These are phyloP conservation scores for Pseudopyrenochaeta lycopersici DNA, from an alignment of 2,329 filamentous ascomycete genomes.

Conservation along the genomic window DNA sequence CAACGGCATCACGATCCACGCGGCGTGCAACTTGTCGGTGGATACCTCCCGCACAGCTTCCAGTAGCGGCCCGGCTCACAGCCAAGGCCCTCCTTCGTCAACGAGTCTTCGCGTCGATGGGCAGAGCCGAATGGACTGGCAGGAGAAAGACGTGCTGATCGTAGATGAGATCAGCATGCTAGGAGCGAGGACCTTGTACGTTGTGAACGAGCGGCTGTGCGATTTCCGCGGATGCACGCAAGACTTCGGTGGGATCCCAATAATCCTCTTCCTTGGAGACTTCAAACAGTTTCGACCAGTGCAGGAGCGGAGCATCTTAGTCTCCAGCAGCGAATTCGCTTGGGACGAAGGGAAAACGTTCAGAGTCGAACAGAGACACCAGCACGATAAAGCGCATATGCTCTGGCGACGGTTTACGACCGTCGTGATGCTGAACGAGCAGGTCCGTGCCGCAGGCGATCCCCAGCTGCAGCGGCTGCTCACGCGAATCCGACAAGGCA, in stretches of 20 bases:
- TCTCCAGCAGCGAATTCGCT: not conserved
- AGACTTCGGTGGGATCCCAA: not conserved
- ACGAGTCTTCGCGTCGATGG: too few species aligned
- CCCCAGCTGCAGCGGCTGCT: too few species aligned
- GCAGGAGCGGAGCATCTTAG: not conserved
- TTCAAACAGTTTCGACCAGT: not conserved
- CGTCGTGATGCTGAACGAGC: not conserved
- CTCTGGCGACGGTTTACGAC: not conserved
- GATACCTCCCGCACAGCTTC: not conserved
- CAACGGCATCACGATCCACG: slow-evolving; percentile 7
- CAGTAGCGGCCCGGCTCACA: not conserved
- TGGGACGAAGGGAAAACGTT: not conserved
- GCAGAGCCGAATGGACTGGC: too few species aligned
- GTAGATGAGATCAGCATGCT: too few species aligned
- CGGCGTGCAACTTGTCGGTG: slow-evolving; percentile 1
- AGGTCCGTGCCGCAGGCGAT: too few species aligned
- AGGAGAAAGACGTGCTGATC: too few species aligned
- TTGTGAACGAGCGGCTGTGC: not conserved
- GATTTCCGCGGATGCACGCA: not conserved
- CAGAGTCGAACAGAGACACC: not conserved
- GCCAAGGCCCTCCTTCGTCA: too few species aligned
- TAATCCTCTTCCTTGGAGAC: not conserved
- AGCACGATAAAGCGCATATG: not conserved
- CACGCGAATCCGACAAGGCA: too few species aligned
- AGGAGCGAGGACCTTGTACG: too few species aligned